Percentiles rank a stretch among this genome's conserved stretches.
phyloP scores from a whole-genome alignment of 2,329 filamentous ascomycete species.

The Didymosphaeria variabile region DNA sequence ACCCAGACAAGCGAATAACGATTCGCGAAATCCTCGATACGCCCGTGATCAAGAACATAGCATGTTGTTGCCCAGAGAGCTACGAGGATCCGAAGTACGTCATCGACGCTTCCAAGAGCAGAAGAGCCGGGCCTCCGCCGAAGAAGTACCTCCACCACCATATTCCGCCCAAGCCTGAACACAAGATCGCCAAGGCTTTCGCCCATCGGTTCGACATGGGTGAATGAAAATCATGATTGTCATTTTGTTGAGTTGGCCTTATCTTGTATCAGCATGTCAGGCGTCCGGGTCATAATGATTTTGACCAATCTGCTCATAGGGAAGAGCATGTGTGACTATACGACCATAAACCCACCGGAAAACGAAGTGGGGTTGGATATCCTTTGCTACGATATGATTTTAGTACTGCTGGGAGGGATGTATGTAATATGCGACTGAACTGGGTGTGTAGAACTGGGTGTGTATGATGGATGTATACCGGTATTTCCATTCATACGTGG shows the following conservation, averaged over 20 bases:
- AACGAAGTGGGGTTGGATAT: background rate
- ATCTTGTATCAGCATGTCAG: constrained; percentile 6
- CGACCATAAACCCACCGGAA: background rate
- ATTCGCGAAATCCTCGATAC: constrained; percentile 75
- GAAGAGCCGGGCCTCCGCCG: constrained; percentile 43
- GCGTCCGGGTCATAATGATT: constrained; percentile 3
- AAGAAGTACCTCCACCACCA: constrained; percentile 57
- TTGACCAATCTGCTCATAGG: constrained; percentile 1
- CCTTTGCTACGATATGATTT: background rate
- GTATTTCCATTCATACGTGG: background rate
- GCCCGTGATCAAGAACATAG: constrained; percentile 76
- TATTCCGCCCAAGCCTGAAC: constrained; percentile 51
- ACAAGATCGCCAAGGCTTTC: constrained; percentile 45
- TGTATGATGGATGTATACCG: background rate
- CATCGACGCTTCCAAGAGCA: constrained; percentile 65
- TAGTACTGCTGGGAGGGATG: background rate
- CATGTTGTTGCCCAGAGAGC: constrained; percentile 79
- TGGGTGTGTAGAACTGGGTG: too few species aligned
- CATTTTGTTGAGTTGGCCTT: constrained; percentile 10
- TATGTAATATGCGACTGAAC: background rate
- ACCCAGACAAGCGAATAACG: constrained; percentile 74
- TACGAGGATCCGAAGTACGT: constrained; percentile 69
- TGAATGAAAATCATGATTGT: constrained; percentile 37
- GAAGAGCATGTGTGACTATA: constrained; percentile 4
- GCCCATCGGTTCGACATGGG: constrained; percentile 53